Evolutionary conservation across 306 rosid genomes (phyloP).

Genomic region (Cucurbita maxima): DNA sequence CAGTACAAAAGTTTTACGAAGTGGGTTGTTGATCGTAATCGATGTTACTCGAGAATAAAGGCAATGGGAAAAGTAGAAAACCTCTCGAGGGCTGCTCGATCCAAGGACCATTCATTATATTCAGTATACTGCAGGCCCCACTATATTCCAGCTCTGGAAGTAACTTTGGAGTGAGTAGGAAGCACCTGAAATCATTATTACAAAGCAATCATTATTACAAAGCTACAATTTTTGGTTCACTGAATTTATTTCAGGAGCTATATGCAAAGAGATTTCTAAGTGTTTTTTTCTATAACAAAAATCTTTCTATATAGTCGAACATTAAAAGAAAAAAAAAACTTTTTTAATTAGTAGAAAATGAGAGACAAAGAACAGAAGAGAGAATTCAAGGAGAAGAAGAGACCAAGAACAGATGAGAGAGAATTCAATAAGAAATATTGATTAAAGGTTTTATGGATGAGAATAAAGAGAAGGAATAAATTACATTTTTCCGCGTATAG

Average conservation of each 20-base stretch:
- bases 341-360: not conserved
- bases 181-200: constrained; percentile 50
- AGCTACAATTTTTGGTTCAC: not conserved
- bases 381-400: too few species aligned
- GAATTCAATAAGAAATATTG: too few species aligned
- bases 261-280: not conserved
- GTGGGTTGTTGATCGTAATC: not conserved
- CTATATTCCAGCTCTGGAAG: constrained; percentile 76
- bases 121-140: constrained; percentile 76
- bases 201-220: constrained; percentile 6
- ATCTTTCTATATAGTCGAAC: not conserved
- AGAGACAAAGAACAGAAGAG: too few species aligned
- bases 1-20: not conserved
- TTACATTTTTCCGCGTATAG: too few species aligned
- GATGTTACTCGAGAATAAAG: not conserved
- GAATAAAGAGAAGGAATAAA: too few species aligned
- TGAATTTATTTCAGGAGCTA: not conserved
- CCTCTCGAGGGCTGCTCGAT: constrained; percentile 55
- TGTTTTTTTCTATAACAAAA: not conserved
- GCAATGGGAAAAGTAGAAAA: constrained; percentile 9
- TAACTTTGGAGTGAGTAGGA: constrained; percentile 86
- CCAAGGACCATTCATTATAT: constrained; percentile 91
- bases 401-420: too few species aligned
- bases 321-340: not conserved
- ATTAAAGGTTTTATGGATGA: too few species aligned